Base-by-base conservation (phyloP, 768 basidiomycete species). In the Trametes coccinea region DNA sequence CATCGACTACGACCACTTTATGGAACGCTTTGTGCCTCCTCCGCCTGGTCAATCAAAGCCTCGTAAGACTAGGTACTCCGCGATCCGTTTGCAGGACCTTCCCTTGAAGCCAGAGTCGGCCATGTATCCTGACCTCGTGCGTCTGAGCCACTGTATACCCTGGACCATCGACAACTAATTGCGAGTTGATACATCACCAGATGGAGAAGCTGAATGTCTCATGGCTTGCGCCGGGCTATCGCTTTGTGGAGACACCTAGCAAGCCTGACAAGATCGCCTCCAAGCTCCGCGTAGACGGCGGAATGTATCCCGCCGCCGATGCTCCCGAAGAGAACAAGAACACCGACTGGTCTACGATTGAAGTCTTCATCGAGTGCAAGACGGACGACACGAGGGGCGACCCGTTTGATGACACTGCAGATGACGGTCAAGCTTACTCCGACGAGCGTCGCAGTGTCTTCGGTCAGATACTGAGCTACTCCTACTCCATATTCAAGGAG, bases 321-420 rank as follows among this genome's bases (percentile, higher is more conserved):
- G 52, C 52, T 13, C 52, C 39, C 9, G 2, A 40, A 43, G 2
- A n/a, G 52, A 16, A 41, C n/a, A 22, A 29, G 14, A 53, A 41
- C 10, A 51, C 34, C 5, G 43, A 56, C 17, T 61, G 60, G 54
- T 27, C 60, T 4, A 16, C 17, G 2, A 34, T 61, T 43, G 60
- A 61, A 22, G 34, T 61, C 13, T 34, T 22, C 3, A 52, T 61
- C 34, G 60, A 61, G 43, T 61, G 54, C 55, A 61, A 61, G 49
- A 30, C 8, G 16, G 30, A 37, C 33, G 9, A 16, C 6, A 46
- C 34, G 3, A 16, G 41, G 3, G 40, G 37, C 6, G 60, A 61
- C 33, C 60, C 60, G 2, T 61, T 56, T 5, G 60, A 61, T 34
- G 54, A 61, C 17, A 17, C 16, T 3, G 6, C 5, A 11, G 47